These are phyloP conservation scores for Isoetes taiwanensis DNA, from an alignment of 75 land plant species.

Conservation along the genomic window DNA sequence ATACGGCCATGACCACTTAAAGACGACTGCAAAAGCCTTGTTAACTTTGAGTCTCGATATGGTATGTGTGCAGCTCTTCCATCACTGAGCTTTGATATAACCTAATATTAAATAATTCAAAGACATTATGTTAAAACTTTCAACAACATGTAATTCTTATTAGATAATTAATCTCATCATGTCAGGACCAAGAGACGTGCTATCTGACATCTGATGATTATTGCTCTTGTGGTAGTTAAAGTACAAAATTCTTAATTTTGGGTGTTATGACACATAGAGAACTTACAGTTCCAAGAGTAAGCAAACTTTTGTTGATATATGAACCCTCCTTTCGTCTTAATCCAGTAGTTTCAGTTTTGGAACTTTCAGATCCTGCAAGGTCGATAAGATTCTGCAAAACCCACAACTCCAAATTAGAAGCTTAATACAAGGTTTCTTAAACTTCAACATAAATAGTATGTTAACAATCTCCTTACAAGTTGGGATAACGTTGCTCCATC, in stretches of 20 bases:
- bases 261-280: not conserved
- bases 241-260: no score
- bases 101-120: constrained; percentile 30
- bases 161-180: no score
- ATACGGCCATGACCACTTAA: constrained; percentile 81
- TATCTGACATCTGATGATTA: no score
- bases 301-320: constrained; percentile 75
- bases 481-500: constrained; percentile 83
- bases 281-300: constrained; percentile 81
- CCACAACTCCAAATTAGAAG: no score
- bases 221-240: no score
- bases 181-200: no score
- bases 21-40: constrained; percentile 78
- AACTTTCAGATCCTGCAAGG: constrained; percentile 93
- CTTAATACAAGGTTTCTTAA: no score
- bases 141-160: no score
- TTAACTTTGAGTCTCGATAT: constrained; percentile 72
- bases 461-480: constrained; percentile 69
- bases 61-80: constrained; percentile 68
- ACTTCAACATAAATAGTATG: not conserved
- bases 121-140: not conserved
- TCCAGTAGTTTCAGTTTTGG: constrained; percentile 74
- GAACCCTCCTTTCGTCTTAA: constrained; percentile 72
- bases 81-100: constrained; percentile 70
- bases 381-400: constrained; percentile 79